Evolutionary conservation across 257 asterid genomes (phyloP).

Genomic region (Forsythia suspensa): DNA sequence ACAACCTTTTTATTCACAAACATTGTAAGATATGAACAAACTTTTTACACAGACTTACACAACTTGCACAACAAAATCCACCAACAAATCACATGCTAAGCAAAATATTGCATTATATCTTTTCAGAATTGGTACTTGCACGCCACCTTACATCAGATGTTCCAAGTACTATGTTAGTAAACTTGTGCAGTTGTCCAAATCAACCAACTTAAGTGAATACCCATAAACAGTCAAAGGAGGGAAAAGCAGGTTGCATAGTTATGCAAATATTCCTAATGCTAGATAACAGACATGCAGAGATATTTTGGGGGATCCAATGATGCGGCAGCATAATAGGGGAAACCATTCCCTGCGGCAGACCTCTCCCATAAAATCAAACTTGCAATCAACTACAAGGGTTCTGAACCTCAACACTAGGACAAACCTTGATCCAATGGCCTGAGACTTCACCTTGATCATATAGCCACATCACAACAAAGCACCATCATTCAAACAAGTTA

Average conservation of each 20-base stretch:
- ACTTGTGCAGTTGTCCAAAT: neutral
- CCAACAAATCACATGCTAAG: neutral
- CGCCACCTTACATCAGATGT: neutral
- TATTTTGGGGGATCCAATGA: neutral
- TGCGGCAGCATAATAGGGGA: neutral
- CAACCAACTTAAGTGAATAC: neutral
- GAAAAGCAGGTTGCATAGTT: neutral
- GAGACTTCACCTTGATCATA: neutral
- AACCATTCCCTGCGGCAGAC: neutral
- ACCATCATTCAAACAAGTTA: neutral
- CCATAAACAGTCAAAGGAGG: neutral
- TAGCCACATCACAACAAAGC: neutral
- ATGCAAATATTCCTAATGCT: neutral
- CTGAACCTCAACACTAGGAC: neutral
- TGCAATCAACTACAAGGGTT: neutral
- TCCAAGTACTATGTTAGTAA: neutral
- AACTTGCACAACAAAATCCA: neutral
- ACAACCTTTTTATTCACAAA: neutral
- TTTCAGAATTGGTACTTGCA: neutral
- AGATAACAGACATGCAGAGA: neutral
- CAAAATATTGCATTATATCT: neutral
- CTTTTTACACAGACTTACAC: neutral
- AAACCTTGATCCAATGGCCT: neutral
- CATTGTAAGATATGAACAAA: neutral
- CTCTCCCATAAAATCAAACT: neutral